Evolutionary conservation across 441 rosid genomes (phyloP).

Genomic region (Hura crepitans): DNA sequence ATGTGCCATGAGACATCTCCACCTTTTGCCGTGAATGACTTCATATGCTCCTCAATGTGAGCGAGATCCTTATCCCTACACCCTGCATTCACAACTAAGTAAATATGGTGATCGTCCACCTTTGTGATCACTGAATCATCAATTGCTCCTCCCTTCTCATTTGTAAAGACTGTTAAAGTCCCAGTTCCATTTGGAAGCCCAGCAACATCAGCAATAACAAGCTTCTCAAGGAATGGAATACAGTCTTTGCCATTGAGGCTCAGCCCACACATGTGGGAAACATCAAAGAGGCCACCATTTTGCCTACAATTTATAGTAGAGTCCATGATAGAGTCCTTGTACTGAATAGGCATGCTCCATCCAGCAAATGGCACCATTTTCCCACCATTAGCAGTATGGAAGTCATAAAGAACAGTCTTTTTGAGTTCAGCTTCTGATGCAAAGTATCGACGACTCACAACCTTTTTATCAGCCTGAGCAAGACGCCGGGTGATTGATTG

Average conservation of each 20-base stretch:
- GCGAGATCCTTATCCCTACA: slow-evolving; percentile 97
- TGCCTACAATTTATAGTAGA: slow-evolving; percentile 86
- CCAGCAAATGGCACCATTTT: slow-evolving; percentile 99
- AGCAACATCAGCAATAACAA: slow-evolving; percentile 87
- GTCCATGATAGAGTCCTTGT: slow-evolving; percentile 96
- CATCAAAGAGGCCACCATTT: slow-evolving; percentile 86
- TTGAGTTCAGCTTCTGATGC: slow-evolving; percentile 76
- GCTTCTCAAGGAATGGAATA: slow-evolving; percentile 79
- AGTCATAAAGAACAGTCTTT: slow-evolving; percentile 80
- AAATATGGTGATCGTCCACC: slow-evolving; percentile 70
- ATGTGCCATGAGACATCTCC: slow-evolving; percentile 95
- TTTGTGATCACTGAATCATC: slow-evolving; percentile 95
- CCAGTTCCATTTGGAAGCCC: slow-evolving; percentile 77
- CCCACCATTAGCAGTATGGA: slow-evolving; percentile 71
- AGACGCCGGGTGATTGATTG: slow-evolving; percentile 81
- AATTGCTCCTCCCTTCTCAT: slow-evolving; percentile 90
- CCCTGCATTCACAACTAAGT: slow-evolving; percentile 96
- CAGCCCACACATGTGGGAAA: slow-evolving; percentile 94
- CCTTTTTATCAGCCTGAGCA: slow-evolving; percentile 70
- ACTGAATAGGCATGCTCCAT: slow-evolving; percentile 98
- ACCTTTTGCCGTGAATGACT: slow-evolving; percentile 80
- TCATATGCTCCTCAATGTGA: slow-evolving; percentile 93
- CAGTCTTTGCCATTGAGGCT: slow-evolving; percentile 91
- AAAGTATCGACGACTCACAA: slow-evolving; percentile 52
- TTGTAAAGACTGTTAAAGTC: slow-evolving; percentile 82